Evolutionary conservation across 441 rosid species (phyloP), one percentile per base, ranked within the genome.

Genomic region (Mallotus japonicus): DNA sequence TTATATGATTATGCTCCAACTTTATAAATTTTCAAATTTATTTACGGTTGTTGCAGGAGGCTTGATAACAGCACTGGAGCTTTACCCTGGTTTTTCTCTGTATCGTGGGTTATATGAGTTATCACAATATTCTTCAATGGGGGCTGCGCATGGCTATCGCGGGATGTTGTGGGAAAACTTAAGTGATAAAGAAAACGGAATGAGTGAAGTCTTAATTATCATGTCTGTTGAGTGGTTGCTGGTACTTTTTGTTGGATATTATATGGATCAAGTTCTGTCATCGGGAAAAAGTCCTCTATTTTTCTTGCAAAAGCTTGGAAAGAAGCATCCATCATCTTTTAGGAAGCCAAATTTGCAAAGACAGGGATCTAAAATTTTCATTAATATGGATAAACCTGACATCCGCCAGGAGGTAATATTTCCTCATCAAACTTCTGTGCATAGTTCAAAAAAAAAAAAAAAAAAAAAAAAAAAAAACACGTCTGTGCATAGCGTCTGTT

Each of bases 31-130:
- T 37, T 54, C 54, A 50, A 34, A 22, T 46, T 42, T 73, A 10
- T 61, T 16, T 69, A 66, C 28, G 77, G n/a, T 74, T 67, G n/a
- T 73, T 85, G 49, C 79, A 95, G 99, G 88, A 74, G 81, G 76
- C 46, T 88, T 92, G 95, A 78, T 90, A 54, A 74, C 84, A 47
- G 81, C 77, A 51, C 73, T 92, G 88, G 96, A 95, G 89, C 62
- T 95, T 76, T 92, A 84, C 77, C 99, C 98, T 65, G 98, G 98
- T 37, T 95, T 95, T 70, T 72, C 98, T 68, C 67, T 92, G 60
- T 92, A 86, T 78, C 98, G 96, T 40, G 98, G 99, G 32, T 73
- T 95, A 66, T 92, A 95, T 37, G 98, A 95, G 85, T 83, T 95
- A 56, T 85, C 88, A 22, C 84, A 89, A 55, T 87, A 89, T 78